These are phyloP conservation scores for Wickerhamiella galacta DNA, from an alignment of 805 yeast genomes.

Conservation along the genomic window DNA sequence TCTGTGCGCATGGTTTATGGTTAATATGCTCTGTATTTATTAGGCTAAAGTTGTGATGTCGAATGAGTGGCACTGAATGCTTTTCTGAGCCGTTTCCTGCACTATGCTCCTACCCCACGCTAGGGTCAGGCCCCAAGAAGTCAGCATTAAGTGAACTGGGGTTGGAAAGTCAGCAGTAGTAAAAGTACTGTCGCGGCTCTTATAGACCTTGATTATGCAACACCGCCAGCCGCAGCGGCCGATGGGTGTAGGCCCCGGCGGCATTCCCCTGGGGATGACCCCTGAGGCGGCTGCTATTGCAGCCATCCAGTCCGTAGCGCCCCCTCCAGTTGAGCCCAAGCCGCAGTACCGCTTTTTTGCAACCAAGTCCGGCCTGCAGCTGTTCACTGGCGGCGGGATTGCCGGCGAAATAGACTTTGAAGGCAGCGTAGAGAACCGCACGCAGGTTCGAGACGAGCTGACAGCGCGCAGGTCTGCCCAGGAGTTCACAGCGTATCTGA, in stretches of 20 bases:
- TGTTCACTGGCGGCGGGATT: conserved; percentile 16
- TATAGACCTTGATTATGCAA: background rate
- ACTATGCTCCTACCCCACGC: background rate
- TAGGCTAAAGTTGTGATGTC: too few species aligned
- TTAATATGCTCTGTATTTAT: too few species aligned
- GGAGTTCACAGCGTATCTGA: conserved; percentile 15
- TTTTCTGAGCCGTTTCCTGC: too few species aligned
- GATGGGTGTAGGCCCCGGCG: background rate
- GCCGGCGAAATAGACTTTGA: conserved; percentile 11
- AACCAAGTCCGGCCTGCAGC: conserved; percentile 10
- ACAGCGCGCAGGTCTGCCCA: conserved; percentile 15
- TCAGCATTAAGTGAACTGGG: background rate
- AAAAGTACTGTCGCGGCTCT: background rate
- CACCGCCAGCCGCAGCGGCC: background rate
- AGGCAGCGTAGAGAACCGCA: conserved; percentile 3
- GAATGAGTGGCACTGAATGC: too few species aligned
- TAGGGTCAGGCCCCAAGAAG: background rate
- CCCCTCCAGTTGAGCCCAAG: conserved; percentile 10
- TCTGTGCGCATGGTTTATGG: too few species aligned
- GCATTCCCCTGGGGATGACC: background rate
- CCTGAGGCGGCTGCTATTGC: conserved; percentile 10
- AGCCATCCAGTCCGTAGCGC: conserved; percentile 12
- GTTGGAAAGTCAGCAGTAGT: background rate
- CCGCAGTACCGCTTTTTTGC: conserved; percentile 10
- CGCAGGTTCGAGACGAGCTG: conserved; percentile 12